Evolutionary conservation across 805 yeast species (phyloP).

Genomic region (Candida dendrica): DNA sequence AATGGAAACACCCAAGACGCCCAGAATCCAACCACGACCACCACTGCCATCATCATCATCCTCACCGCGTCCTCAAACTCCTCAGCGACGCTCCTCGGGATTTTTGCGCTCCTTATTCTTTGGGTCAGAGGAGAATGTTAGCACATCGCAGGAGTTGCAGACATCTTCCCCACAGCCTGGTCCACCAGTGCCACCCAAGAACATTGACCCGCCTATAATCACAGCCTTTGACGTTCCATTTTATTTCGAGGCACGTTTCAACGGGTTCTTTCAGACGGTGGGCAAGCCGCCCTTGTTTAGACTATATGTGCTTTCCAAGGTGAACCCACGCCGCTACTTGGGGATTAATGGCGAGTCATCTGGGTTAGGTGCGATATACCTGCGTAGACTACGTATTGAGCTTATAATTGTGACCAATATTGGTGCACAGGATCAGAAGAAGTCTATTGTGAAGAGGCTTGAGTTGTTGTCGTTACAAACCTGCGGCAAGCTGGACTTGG

Average conservation of each 20-base stretch:
- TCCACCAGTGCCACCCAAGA: background rate
- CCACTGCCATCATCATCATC: background rate
- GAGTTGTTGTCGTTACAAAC: background rate
- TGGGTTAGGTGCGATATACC: constrained; percentile 40
- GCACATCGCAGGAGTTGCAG: background rate
- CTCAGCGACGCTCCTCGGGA: constrained; percentile 1
- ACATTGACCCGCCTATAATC: constrained; percentile 2
- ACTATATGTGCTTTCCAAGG: constrained; percentile 15
- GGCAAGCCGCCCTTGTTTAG: constrained; percentile 15
- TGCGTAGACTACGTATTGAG: constrained; percentile 29
- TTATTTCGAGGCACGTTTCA: constrained; percentile 9
- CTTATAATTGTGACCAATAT: constrained; percentile 13
- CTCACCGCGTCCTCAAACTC: background rate
- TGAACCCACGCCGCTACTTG: constrained; percentile 15
- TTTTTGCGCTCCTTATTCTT: constrained; percentile 1
- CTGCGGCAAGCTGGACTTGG: constrained; percentile 4
- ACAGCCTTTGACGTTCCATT: constrained; percentile 5
- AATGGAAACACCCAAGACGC: constrained; percentile 7
- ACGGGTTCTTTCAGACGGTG: constrained; percentile 6
- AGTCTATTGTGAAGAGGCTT: constrained; percentile 1
- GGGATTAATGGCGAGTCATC: constrained; percentile 35
- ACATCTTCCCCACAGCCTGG: background rate
- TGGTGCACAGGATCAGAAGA: constrained; percentile 10
- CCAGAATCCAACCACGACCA: background rate
- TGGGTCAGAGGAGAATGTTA: background rate